Evolutionary conservation across 192 early-diverging fungal genomes (phyloP), one percentile per base, ranked within the genome.

Genomic region (Umbelopsis vinacea): DNA sequence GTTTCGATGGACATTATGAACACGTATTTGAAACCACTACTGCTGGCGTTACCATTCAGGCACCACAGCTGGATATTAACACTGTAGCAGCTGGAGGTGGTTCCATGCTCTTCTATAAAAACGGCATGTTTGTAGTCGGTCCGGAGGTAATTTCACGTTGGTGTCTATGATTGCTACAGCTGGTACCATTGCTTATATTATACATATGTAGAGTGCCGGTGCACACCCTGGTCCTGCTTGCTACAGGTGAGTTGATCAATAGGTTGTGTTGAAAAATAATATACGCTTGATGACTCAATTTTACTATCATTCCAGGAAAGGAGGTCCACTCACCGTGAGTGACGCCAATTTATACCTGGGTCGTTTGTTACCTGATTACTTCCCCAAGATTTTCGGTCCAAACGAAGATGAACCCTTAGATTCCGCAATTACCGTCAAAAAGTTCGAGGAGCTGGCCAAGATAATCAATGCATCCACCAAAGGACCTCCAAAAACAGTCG

Each of bases 71-170:
- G 50, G 95, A 96, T 70, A 99, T 99, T 60, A 91, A 93, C 79
- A 98, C 96, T 3, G 94, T 99, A 21, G 97, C 97, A 11, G 97
- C 97, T 7, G 97, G 97, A 29, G 97, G 97, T 24, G 95, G 95
- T 5, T 97, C 95, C 22, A 87, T 91, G 19, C 84, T 99, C 52
- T 95, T 94, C 74, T 99, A 94, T 82, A 82, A 92, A 26, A 97
- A 95, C 69, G 96, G 96, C 15, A 91, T 97, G 81, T 96, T 97
- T 86, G 88, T 88, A 8, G 97, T 99, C 5, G 97, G 97, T 4
- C 92, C 92, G 52, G 91, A 94, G 71, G 88, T 90, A 79, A 29
- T 66, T 50, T 46, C 7, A 57, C 9, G 29, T 17, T 0, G 24
- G 9, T 46, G 11, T n/a, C 1, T 38, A 43, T 14, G 14, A 29